Base-by-base conservation (phyloP, 345 rosid species). In the Leavenworthia alabamica region DNA sequence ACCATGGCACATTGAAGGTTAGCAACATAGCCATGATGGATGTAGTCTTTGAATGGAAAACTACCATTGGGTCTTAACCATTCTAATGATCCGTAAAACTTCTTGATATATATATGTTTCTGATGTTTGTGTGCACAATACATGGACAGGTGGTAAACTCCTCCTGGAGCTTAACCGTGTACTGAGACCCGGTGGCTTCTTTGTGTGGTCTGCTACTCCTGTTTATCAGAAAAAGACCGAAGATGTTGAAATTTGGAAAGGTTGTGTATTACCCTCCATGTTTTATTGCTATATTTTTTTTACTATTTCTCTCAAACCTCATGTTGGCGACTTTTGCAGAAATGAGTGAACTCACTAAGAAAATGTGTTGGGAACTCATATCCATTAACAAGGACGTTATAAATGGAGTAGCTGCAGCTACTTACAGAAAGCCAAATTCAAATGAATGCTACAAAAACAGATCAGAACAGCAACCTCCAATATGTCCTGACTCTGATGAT, bases 1-100 rank as follows among this genome's bases (percentile, higher is more conserved):
- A 8, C 99, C 99, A 22, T 93, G 99, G 99, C 99, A 93, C 72
- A 86, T 87, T 56, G 99, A 93, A 84, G 99, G 99, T 89, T 73
- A 64, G 60, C 17, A 13, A 6, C 60, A 17, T 46, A 53, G 42
- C 57, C 43, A 8, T 35, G 8, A 27, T 15, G 3, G 35, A 28
- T 45, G 16, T 46, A 36, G 50, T 60, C 58, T 66, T 59, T 45
- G 43, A 39, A 28, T 40, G 58, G 42, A 29, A 43, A 37, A 9
- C 22, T 17, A 15, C 22, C 33, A 17, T 15, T 16, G 14, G 35
- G 16, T 43, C 6, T 14, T 54, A 35, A 56, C 32, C 33, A 3
- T 27, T 62, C 44, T 45, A 8, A 10, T 52, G 53, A 28, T 41
- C n/a, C 7, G 5, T 26, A 24, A 29, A 60, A 27, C 20, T 42